phyloP scores from a whole-genome alignment of 2,329 filamentous ascomycete genomes.

The Fusarium tricinctum region DNA sequence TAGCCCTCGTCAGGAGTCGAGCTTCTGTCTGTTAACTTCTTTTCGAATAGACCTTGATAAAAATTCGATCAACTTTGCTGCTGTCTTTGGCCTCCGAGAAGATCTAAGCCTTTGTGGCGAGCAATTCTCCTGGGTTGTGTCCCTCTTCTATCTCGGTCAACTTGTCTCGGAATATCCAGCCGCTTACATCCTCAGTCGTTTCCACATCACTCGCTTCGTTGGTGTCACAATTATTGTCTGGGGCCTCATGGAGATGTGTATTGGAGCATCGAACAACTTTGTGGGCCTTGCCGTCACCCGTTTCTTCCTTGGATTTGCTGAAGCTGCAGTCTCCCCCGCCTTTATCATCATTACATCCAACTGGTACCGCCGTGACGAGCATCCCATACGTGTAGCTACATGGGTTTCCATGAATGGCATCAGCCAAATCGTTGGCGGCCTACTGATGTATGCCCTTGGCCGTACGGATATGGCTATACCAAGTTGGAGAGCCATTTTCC shows the following conservation, averaged over 20 bases:
- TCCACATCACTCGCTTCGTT: conserved; percentile 35
- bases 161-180: conserved; percentile 34
- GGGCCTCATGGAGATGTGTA: conserved; percentile 48
- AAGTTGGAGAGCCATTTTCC: conserved; percentile 41
- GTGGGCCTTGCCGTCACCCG: conserved; percentile 43
- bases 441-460: conserved; percentile 51
- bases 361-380: conserved; percentile 52
- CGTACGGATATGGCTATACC: conserved; percentile 22
- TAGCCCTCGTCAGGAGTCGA: neutral
- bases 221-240: conserved; percentile 47
- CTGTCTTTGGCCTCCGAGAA: conserved; percentile 32
- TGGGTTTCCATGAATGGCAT: conserved; percentile 53
- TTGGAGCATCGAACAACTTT: conserved; percentile 44
- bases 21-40: neutral
- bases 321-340: conserved; percentile 52
- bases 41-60: conserved; percentile 37
- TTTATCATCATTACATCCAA: conserved; percentile 53
- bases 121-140: conserved; percentile 35
- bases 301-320: conserved; percentile 52
- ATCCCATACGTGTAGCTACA: conserved; percentile 49
- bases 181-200: conserved; percentile 38
- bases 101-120: conserved; percentile 27
- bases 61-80: conserved; percentile 38
- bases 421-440: conserved; percentile 48
- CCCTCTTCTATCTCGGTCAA: conserved; percentile 41